Conservation (phyloP, 1,284 basidiomycete species). For the Coniferiporia sulphurascens region DNA sequence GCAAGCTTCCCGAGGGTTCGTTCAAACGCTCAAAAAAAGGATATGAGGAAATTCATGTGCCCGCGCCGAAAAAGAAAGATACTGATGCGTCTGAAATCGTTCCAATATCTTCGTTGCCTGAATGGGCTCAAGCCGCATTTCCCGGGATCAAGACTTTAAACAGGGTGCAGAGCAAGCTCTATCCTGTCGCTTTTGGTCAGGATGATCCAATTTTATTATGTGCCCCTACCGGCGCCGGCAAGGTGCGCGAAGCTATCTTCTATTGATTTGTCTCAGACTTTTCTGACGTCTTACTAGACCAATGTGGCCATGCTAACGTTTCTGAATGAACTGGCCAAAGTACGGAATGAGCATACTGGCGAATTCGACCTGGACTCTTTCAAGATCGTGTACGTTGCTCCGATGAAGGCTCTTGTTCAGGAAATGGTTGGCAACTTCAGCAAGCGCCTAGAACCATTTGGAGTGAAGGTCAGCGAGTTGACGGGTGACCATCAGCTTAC, state of each 20-base stretch:
- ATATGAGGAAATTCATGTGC: conserved; percentile 98
- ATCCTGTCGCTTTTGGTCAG: conserved; percentile 88
- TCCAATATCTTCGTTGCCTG: conserved; percentile 70
- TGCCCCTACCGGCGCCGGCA: conserved; percentile 98
- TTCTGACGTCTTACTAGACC: conserved; percentile 50
- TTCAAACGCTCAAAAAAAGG: conserved; percentile 97
- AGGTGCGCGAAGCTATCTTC: conserved; percentile 48
- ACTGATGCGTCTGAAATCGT: conserved; percentile 70
- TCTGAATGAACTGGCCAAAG: conserved; percentile 82
- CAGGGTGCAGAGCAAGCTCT: conserved; percentile 91
- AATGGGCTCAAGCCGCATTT: conserved; percentile 88
- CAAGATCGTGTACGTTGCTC: conserved; percentile 98
- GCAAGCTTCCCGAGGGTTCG: conserved; percentile 94
- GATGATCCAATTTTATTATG: conserved; percentile 96
- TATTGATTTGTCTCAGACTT: conserved; percentile 15
- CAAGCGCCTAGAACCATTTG: conserved; percentile 76
- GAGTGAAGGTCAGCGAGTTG: conserved; percentile 89
- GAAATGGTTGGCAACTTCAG: conserved; percentile 96
- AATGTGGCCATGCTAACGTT: conserved; percentile 97
- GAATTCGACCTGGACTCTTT: conserved; percentile 87
- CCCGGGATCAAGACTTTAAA: conserved; percentile 78
- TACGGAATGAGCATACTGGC: conserved; percentile 79
- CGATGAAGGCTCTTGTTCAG: conserved; percentile 98
- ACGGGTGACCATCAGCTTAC: conserved; percentile 99
- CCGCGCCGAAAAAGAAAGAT: conserved; percentile 82